A percentile compares a stretch with the other conserved stretches of the same genome.
Evolutionary conservation across 1,284 basidiomycete species (phyloP).

Genomic region (Cryptococcus floricola): DNA sequence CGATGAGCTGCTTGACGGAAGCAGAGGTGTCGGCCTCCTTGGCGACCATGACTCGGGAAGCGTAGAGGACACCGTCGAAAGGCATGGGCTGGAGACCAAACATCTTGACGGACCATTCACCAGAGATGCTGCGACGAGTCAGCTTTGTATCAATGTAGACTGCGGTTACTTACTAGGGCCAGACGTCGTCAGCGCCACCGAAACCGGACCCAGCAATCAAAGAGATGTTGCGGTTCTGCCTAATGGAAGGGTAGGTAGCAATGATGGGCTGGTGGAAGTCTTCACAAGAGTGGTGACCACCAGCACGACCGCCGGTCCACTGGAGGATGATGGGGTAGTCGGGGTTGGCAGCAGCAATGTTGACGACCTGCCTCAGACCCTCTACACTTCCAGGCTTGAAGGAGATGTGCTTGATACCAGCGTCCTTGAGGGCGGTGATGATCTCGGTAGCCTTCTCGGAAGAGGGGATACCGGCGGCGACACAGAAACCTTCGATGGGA

Average conservation of each 20-base stretch:
- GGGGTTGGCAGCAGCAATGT: constrained; percentile 89
- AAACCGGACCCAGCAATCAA: constrained; percentile 97
- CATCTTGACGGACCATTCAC: constrained; percentile 82
- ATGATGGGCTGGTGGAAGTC: constrained; percentile 98
- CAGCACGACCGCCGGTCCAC: constrained; percentile 99
- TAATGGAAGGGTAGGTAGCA: constrained; percentile 82
- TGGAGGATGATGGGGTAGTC: constrained; percentile 98
- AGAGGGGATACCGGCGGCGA: constrained; percentile 90
- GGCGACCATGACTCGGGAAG: constrained; percentile 94
- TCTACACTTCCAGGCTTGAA: constrained; percentile 98
- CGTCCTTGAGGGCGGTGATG: constrained; percentile 67
- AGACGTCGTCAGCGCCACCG: constrained; percentile 89
- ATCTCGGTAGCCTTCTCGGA: constrained; percentile 93
- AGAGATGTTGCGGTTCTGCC: constrained; percentile 80
- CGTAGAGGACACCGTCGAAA: constrained; percentile 95
- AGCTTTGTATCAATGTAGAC: not conserved
- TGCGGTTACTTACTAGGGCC: constrained; percentile 65
- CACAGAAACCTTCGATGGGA: constrained; percentile 95
- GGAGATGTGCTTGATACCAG: constrained; percentile 89
- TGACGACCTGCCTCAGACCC: constrained; percentile 93
- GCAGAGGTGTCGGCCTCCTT: constrained; percentile 95
- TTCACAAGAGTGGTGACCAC: constrained; percentile 96
- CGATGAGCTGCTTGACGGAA: constrained; percentile 93
- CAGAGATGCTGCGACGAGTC: constrained; percentile 58
- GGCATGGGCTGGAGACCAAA: constrained; percentile 95